phyloP scores from a whole-genome alignment of 495 filamentous ascomycete genomes.

The Penicillium maclennaniae region DNA sequence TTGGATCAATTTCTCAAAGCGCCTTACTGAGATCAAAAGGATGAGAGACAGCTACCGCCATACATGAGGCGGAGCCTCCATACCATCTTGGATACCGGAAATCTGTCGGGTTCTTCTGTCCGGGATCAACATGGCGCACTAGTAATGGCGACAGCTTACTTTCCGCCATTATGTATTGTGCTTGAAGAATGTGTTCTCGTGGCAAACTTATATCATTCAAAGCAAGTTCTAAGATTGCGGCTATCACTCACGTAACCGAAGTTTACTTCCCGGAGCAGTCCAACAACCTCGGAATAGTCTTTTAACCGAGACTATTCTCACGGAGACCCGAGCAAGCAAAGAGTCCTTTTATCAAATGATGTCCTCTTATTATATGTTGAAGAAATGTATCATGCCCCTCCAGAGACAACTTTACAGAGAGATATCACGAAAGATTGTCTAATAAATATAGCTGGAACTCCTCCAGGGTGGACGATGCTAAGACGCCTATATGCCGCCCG shows the following conservation, averaged over 20 bases:
- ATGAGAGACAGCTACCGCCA: constrained; percentile 40
- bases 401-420: background rate
- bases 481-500: background rate
- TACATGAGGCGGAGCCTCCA: constrained; percentile 42
- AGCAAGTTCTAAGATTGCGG: background rate
- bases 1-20: background rate
- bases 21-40: constrained; percentile 37
- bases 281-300: background rate
- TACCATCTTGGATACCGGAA: constrained; percentile 40
- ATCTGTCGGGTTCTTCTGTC: background rate
- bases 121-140: background rate
- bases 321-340: background rate
- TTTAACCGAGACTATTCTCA: background rate
- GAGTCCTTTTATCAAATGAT: too few species aligned
- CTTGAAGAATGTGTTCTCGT: background rate
- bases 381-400: background rate
- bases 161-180: background rate
- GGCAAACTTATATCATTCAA: background rate
- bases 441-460: background rate
- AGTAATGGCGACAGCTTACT: background rate
- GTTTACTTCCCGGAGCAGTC: background rate
- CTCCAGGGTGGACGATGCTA: background rate
- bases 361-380: too few species aligned
- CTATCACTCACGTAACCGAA: background rate
- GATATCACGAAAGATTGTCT: background rate